Evolutionary conservation across 2,329 filamentous ascomycete species (phyloP).

Genomic region (Diplodia sapinea): DNA sequence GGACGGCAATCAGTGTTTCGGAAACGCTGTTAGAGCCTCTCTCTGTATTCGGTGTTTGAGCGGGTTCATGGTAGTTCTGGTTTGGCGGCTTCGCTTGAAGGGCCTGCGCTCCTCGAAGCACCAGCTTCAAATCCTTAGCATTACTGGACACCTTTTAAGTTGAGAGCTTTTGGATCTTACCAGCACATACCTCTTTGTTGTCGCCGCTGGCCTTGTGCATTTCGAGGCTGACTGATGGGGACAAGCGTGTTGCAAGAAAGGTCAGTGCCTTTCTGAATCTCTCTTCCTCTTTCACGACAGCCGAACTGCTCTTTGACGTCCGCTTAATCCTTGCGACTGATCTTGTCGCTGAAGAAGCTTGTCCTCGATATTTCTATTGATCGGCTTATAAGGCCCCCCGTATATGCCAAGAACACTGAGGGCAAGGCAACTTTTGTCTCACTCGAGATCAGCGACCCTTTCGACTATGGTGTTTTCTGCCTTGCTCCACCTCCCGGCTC

Average conservation of each 20-base stretch:
- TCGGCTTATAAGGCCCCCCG: background rate
- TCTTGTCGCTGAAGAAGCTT: background rate
- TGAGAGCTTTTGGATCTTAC: background rate
- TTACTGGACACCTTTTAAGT: no score
- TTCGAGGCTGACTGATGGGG: background rate
- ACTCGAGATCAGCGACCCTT: background rate
- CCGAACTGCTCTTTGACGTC: background rate
- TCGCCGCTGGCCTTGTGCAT: background rate
- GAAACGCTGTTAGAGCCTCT: no score
- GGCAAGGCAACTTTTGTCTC: constrained; percentile 3
- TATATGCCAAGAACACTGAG: background rate
- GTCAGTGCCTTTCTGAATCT: no score
- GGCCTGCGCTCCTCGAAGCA: background rate
- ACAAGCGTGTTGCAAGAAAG: background rate
- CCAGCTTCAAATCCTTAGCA: background rate
- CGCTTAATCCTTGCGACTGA: background rate
- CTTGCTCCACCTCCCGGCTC: background rate
- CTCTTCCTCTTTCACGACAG: background rate
- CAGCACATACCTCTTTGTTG: background rate
- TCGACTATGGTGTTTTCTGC: background rate
- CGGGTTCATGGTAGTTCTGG: background rate
- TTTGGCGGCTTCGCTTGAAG: background rate
- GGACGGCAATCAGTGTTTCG: background rate
- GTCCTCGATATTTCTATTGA: background rate
- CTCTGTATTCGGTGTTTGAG: background rate